Percentiles rank a stretch among this genome's conserved stretches.
Evolutionary conservation across 495 filamentous ascomycete genomes (phyloP).

Genomic region (Chaetomium fimeti): DNA sequence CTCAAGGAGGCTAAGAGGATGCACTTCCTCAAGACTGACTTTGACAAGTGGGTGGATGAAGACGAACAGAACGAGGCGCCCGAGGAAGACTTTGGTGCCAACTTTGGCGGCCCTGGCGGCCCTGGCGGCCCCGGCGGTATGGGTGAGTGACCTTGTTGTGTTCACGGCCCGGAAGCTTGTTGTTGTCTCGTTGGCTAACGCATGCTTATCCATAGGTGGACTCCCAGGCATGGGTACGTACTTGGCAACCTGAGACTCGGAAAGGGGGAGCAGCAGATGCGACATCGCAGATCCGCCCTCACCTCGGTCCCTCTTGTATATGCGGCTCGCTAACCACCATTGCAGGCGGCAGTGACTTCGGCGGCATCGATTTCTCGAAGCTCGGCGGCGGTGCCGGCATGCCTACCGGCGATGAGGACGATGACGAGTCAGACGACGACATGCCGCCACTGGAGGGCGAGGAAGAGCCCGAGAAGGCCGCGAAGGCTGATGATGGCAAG

Average conservation of each 20-base stretch:
- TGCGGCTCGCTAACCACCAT: conserved; percentile 14
- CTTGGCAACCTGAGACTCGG: conserved; percentile 7
- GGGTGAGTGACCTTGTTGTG: conserved; percentile 42
- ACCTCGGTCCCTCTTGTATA: background rate
- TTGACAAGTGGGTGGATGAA: conserved; percentile 99
- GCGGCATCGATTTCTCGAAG: conserved; percentile 87
- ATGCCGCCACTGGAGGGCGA: conserved; percentile 45
- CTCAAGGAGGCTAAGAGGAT: conserved; percentile 84
- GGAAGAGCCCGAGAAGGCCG: conserved; percentile 50
- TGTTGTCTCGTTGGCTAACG: background rate
- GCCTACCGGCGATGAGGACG: conserved; percentile 54
- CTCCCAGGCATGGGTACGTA: conserved; percentile 54
- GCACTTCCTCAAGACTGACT: conserved; percentile 98
- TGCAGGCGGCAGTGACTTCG: conserved; percentile 53
- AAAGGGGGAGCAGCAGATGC: background rate
- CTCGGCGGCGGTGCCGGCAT: conserved; percentile 64
- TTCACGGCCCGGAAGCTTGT: background rate
- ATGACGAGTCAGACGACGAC: conserved; percentile 53
- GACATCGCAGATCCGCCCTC: background rate
- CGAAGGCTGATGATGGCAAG: conserved; percentile 49
- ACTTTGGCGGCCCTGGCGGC: conserved; percentile 48
- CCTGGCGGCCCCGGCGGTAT: conserved; percentile 24
- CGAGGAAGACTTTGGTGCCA: conserved; percentile 75
- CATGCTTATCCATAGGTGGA: conserved; percentile 31
- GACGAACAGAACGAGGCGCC: conserved; percentile 90